phyloP scores from a whole-genome alignment of 202 grass and related monocot species.

The Eragrostis tef region DNA sequence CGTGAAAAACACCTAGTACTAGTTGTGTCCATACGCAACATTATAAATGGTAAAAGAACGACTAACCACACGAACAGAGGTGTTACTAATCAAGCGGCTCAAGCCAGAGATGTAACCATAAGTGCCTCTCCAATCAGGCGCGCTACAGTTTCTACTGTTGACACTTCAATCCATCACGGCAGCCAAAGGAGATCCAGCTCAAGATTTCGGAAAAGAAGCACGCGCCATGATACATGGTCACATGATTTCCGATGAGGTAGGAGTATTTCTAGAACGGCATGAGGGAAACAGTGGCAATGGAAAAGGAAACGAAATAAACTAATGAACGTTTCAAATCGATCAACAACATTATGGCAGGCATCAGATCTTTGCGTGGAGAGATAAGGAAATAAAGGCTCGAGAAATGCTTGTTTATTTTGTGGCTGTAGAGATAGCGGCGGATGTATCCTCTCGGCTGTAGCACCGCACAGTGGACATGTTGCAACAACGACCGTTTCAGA shows the following conservation, averaged over 20 bases:
- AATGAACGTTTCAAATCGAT: not conserved
- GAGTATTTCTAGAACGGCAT: not conserved
- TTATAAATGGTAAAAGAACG: not conserved
- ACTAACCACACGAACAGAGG: too few relatives aligned
- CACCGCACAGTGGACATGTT: not conserved
- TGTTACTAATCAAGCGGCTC: too few relatives aligned
- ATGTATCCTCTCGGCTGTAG: not conserved
- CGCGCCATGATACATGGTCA: not conserved
- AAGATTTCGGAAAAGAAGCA: not conserved
- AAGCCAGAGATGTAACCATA: too few relatives aligned
- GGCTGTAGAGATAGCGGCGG: not conserved
- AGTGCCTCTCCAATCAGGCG: too few relatives aligned
- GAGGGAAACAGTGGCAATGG: not conserved
- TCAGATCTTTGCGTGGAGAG: not conserved
- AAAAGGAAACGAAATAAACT: not conserved
- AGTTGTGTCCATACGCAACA: too few relatives aligned
- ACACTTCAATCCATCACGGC: not conserved
- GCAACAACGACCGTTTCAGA: not conserved
- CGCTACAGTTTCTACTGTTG: not conserved
- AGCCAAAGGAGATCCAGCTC: not conserved
- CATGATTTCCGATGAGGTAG: not conserved
- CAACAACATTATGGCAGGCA: not conserved
- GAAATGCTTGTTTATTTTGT: not conserved
- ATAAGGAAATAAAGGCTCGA: slow-evolving; percentile 10
- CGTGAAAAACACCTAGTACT: not conserved